Conservation (phyloP, 345 rosid genomes). For the Pugionium cornutum region DNA sequence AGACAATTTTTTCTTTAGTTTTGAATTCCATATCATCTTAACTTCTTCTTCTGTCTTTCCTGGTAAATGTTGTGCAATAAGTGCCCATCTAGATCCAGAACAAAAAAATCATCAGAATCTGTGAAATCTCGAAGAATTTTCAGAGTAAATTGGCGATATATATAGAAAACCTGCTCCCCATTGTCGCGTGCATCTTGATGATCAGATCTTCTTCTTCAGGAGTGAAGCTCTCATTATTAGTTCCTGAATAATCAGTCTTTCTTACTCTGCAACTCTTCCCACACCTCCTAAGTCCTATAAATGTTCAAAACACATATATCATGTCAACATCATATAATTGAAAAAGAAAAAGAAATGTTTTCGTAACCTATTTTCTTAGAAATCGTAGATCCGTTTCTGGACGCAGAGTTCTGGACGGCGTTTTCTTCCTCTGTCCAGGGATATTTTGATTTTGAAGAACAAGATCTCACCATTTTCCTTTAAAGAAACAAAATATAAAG, state of each 20-base stretch:
- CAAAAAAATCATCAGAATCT: constrained; percentile 10
- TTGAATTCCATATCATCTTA: constrained; percentile 91
- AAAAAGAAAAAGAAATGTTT: constrained; percentile 1
- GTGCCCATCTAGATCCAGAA: constrained; percentile 65
- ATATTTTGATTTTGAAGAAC: constrained; percentile 37
- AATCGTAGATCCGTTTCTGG: constrained; percentile 32
- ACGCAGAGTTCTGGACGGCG: constrained; percentile 22
- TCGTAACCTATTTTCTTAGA: constrained; percentile 39
- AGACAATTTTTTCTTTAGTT: constrained; percentile 76
- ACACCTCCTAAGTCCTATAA: constrained; percentile 62
- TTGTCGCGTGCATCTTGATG: constrained; percentile 81
- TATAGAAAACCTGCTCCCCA: constrained; percentile 73
- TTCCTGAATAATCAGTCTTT: constrained; percentile 61
- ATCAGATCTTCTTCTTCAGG: constrained; percentile 85
- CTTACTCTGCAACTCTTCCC: constrained; percentile 84
- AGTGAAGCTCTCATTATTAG: constrained; percentile 68
- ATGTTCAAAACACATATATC: neutral
- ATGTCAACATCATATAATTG: constrained; percentile 13
- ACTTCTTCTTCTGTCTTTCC: constrained; percentile 96
- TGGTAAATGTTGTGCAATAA: constrained; percentile 88
- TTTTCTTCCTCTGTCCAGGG: constrained; percentile 33
- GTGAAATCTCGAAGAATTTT: neutral
- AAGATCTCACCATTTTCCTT: constrained; percentile 39
- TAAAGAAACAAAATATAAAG: constrained; percentile 1
- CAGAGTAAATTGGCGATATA: neutral